Evolutionary conservation across 371 early-diverging fungal species (phyloP), one percentile per base, ranked within the genome.

Genomic region (Syncephalastrum monosporum): DNA sequence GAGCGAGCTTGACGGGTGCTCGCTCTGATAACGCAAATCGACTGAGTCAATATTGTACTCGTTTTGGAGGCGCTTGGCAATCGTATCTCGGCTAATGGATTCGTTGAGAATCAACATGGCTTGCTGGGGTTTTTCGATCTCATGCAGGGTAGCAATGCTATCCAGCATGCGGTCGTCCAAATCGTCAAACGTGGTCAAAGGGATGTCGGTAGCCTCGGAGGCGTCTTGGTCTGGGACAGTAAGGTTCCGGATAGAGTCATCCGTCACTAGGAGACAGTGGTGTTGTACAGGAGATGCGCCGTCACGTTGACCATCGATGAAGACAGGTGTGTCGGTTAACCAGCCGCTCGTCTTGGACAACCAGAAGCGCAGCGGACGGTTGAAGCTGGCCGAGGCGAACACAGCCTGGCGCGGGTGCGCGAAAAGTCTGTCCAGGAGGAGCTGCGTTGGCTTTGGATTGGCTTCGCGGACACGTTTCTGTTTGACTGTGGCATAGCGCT

Each of bases 321-420:
- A 82, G 2, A 82, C 57, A 13, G 91, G 80, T 10, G 38, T 33
- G 51, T 79, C 62, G 7, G 64, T 43, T 17, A 85, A 55, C 87
- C 86, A 89, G n/a, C 68, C 63, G 23, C 76, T 62, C n/a, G 21
- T 42, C n/a, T 74, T 65, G n/a, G 64, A 57, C 21, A 87, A 66
- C 68, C 82, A 85, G 53, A 76, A 63, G 4, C 90, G 77, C 3
- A 89, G 57, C 0, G 77, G 75, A 19, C 84, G 75, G 65, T 91
- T 93, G 47, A 91, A 59, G 6, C 91, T 91, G 5, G 93, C 93
- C 0, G 91, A 90, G 7, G 83, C 75, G 0, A 84, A 74, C 17
- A 90, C 61, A 3, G 89, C 57, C 56, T 89, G 90, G 8, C 38
- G 38, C 17, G 79, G 71, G 7, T 66, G 56, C 0, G 52, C 55